Conservation (phyloP, 23 red algal genomes). For the Gracilariopsis chorda region DNA sequence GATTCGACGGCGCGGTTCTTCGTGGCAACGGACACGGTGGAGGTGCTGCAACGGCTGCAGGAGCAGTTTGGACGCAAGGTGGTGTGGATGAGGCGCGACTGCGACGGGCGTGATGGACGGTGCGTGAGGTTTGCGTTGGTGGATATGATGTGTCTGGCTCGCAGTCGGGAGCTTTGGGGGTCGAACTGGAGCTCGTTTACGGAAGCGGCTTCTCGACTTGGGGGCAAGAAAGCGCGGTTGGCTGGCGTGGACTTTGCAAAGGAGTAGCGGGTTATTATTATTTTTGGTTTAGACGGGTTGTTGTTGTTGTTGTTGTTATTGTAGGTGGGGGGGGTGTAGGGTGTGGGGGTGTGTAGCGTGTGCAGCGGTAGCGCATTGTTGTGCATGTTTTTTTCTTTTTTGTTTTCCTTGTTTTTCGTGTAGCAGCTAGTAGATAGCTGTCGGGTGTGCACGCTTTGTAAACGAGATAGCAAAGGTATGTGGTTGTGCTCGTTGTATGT, state of each 20-base stretch:
- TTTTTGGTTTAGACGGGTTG: too few relatives aligned
- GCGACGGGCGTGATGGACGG: constrained; percentile 53
- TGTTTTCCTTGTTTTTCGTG: too few relatives aligned
- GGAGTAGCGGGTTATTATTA: too few relatives aligned
- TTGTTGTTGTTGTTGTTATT: too few relatives aligned
- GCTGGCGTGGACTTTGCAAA: constrained; percentile 63
- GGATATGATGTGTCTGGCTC: constrained; percentile 57
- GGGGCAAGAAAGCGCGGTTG: constrained; percentile 14
- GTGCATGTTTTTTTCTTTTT: too few relatives aligned
- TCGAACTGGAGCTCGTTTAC: constrained; percentile 86
- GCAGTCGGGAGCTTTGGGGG: constrained; percentile 32
- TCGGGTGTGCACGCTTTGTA: too few relatives aligned
- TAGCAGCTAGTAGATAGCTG: too few relatives aligned
- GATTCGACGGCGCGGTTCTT: constrained; percentile 45
- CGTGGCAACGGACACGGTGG: constrained; percentile 64
- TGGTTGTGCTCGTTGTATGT: too few relatives aligned
- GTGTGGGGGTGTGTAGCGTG: too few relatives aligned
- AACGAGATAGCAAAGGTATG: too few relatives aligned
- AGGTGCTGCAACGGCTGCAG: constrained; percentile 20
- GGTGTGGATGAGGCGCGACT: constrained; percentile 5
- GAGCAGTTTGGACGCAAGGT: background rate
- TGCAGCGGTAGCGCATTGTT: too few relatives aligned
- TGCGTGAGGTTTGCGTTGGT: constrained; percentile 58
- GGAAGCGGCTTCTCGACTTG: constrained; percentile 69
- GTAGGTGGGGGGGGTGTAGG: too few relatives aligned